These are phyloP conservation scores for Hypocreales sp. DNA, from an alignment of 2,329 filamentous ascomycete genomes.

Conservation along the genomic window DNA sequence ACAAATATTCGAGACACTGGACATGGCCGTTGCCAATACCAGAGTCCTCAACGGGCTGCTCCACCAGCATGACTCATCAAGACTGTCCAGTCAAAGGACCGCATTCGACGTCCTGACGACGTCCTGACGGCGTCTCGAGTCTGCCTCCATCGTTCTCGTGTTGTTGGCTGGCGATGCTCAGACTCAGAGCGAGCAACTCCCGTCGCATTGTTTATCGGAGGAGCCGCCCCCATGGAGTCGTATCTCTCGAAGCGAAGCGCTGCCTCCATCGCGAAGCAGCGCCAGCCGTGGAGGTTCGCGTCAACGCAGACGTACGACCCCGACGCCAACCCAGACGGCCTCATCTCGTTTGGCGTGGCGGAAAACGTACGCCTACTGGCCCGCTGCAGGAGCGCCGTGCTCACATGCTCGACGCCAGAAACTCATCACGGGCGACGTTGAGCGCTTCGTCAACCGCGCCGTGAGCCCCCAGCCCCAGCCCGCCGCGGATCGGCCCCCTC, in stretches of 20 bases:
- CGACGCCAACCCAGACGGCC: slow-evolving; percentile 20
- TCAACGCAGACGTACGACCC: slow-evolving; percentile 20
- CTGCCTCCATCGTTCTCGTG: too few species aligned
- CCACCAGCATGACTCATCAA: slow-evolving; percentile 2
- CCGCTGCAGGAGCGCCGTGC: not conserved
- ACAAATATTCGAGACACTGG: too few species aligned
- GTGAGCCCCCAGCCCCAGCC: slow-evolving; percentile 7
- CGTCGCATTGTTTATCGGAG: too few species aligned
- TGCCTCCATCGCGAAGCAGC: slow-evolving; percentile 9
- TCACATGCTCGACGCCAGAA: slow-evolving; percentile 8
- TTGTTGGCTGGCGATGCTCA: too few species aligned
- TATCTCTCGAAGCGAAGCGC: slow-evolving; percentile 10
- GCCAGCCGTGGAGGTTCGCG: slow-evolving; percentile 18
- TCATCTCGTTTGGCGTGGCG: slow-evolving; percentile 31
- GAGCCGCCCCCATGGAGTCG: slow-evolving; percentile 2
- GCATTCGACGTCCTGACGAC: too few species aligned
- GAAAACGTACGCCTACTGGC: slow-evolving; percentile 22
- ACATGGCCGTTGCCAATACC: too few species aligned
- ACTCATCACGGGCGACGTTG: slow-evolving; percentile 23
- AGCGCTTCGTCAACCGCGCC: slow-evolving; percentile 13
- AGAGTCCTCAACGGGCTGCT: not conserved
- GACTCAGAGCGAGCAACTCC: not conserved
- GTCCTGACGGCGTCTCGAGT: not conserved
- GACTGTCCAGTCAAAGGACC: too few species aligned
- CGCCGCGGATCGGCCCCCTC: too few species aligned